Percentiles rank a stretch among this genome's conserved stretches.
phyloP scores from a whole-genome alignment of 2,329 filamentous ascomycete genomes.

The Onygenales sp. region DNA sequence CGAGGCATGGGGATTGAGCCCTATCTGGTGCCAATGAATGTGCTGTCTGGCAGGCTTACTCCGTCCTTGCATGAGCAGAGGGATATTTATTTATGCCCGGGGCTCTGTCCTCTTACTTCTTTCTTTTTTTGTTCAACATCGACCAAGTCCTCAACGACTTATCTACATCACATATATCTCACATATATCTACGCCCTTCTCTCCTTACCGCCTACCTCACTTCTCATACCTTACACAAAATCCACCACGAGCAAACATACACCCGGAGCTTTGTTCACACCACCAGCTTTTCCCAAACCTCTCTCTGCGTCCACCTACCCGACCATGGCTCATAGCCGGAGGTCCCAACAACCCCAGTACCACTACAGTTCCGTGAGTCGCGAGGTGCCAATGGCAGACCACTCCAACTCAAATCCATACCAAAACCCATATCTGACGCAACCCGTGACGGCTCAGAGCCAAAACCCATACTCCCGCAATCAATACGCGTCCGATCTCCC shows the following conservation, averaged over 20 bases:
- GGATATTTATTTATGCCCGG: neutral
- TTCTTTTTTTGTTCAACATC: neutral
- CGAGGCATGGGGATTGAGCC: conserved; percentile 1
- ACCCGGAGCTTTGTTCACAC: neutral
- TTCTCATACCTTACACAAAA: neutral
- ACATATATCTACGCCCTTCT: neutral
- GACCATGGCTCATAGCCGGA: conserved; percentile 1
- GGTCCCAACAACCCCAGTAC: neutral
- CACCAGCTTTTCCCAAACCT: neutral
- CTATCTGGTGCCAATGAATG: neutral
- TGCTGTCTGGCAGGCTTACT: neutral
- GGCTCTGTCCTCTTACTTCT: neutral
- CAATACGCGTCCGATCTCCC: conserved; percentile 3
- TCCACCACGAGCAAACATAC: neutral
- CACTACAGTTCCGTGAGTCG: conserved; percentile 3
- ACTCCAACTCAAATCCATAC: neutral
- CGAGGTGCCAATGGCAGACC: neutral
- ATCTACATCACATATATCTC: neutral
- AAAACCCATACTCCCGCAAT: neutral
- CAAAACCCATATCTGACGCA: conserved; percentile 2
- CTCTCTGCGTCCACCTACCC: neutral
- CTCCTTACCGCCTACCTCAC: neutral
- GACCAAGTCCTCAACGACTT: conserved; percentile 1
- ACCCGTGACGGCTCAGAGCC: neutral
- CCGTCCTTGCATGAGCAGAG: neutral